Conservation (phyloP, 495 filamentous ascomycete genomes). For the Aspergillus heteromorphus region DNA sequence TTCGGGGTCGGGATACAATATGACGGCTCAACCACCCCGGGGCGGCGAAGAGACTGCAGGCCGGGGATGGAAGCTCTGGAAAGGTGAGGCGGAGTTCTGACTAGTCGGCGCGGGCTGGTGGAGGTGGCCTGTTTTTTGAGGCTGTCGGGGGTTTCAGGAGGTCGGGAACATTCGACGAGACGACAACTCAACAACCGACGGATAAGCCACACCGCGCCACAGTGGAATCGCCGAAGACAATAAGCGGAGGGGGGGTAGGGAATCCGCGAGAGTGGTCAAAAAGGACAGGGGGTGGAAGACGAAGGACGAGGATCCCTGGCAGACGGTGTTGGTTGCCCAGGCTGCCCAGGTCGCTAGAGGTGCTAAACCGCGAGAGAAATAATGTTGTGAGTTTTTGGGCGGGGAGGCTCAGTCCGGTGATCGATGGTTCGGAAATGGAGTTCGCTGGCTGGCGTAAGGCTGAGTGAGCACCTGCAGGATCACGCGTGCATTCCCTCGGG, state of each 20-base stretch:
- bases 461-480: slow-evolving; percentile 20
- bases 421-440: slow-evolving; percentile 1
- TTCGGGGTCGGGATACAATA: slow-evolving; percentile 29
- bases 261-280: slow-evolving; percentile 2
- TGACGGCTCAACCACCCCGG: slow-evolving; percentile 35
- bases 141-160: slow-evolving; percentile 12
- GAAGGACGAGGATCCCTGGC: background rate
- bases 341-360: slow-evolving; percentile 4
- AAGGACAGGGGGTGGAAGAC: slow-evolving; percentile 1
- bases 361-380: slow-evolving; percentile 20
- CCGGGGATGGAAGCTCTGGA: background rate
- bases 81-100: background rate
- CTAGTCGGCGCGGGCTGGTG: slow-evolving; percentile 1
- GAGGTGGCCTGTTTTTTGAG: background rate
- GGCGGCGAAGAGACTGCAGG: slow-evolving; percentile 13
- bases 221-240: background rate
- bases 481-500: slow-evolving; percentile 2
- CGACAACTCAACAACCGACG: slow-evolving; percentile 4
- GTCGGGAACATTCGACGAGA: slow-evolving; percentile 5
- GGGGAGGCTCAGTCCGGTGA: slow-evolving; percentile 20
- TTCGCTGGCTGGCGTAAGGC: slow-evolving; percentile 13
- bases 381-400: slow-evolving; percentile 12
- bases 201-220: slow-evolving; percentile 11
- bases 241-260: background rate
- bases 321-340: slow-evolving; percentile 1